Percentiles rank a stretch among this genome's conserved stretches.
phyloP scores from a whole-genome alignment of 352 stramenopile genomes.

The Globisporangium irregulare region DNA sequence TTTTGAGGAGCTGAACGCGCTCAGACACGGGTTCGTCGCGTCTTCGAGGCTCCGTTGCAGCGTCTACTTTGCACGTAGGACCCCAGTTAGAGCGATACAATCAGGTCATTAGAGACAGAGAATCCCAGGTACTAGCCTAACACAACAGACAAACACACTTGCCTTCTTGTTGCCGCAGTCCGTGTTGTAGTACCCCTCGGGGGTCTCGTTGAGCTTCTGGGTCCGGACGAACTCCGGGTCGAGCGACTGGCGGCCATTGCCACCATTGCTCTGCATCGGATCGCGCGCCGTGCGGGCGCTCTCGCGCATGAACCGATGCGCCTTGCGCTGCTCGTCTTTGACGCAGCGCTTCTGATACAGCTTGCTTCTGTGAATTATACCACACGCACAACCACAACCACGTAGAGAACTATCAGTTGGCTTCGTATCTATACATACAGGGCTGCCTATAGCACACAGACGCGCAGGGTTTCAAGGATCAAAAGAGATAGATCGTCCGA shows the following conservation, averaged over 20 bases:
- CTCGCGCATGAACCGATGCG: constrained; percentile 47
- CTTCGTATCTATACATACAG: neutral
- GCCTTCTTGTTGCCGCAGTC: constrained; percentile 58
- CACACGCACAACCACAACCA: neutral
- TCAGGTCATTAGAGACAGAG: neutral
- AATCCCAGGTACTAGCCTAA: neutral
- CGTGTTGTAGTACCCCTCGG: constrained; percentile 61
- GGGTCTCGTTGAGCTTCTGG: constrained; percentile 44
- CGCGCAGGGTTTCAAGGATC: neutral
- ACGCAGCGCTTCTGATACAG: constrained; percentile 59
- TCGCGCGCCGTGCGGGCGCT: constrained; percentile 34
- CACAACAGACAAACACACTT: constrained; percentile 10
- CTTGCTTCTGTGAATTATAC: constrained; percentile 40
- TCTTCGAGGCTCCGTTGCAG: constrained; percentile 48
- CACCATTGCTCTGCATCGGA: constrained; percentile 8
- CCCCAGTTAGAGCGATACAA: neutral
- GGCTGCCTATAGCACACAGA: neutral
- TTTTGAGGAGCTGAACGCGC: constrained; percentile 59
- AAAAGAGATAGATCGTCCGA: neutral
- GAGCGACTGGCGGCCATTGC: constrained; percentile 36
- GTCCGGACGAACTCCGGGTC: constrained; percentile 39
- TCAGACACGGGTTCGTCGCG: constrained; percentile 43
- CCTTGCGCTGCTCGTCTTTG: constrained; percentile 63
- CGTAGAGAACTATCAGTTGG: neutral
- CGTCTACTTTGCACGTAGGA: constrained; percentile 19